Base-by-base conservation (phyloP, 148 eudicot genomes). In the Diospyros lotus region DNA sequence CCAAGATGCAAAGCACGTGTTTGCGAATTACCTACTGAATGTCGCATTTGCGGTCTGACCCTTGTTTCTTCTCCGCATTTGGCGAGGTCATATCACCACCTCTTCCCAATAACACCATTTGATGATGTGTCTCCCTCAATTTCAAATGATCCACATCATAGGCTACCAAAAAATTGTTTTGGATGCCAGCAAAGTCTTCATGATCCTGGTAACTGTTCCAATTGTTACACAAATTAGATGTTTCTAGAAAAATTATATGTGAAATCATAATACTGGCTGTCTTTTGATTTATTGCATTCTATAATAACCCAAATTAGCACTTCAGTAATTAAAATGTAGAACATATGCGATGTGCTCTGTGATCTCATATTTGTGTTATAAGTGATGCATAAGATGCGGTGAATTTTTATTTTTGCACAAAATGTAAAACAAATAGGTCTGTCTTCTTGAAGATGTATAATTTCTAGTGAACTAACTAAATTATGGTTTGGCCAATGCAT, bases 61-160 rank as follows among this genome's bases (percentile, higher is more conserved):
- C 98, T 94, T 40, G 96, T 94, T 80, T 94, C 98, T 80, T 94
- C 98, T 15, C 98, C 98, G 58, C 98, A 94, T 86, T 76, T 94
- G 79, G 98, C 98, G 45, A 83, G 98, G 73, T 94, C 98, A 14
- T 94, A 89, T 81, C 98, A 94, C 78, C 98, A 94, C 80, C 85
- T 94, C 68, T 94, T 94, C 78, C 98, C 98, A 40, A 86, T 94
- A 77, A 82, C 96, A 59, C 93, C 92, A 0, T 94, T 92, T 76
- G 89, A 92, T 54, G 98, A 94, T 75, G 92, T 92, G 55, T 66
- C 96, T 62, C 85, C 91, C 64, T 80, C 85, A 50, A 75, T 87
- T 72, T 43, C 80, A 43, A 84, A 63, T 63, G 79, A 77, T 41
- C 67, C 82, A n/a, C 79, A 80, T 75, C 78, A 84, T 61, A 78